A percentile compares a stretch with the other conserved stretches of the same genome.
Conservation (phyloP, 305 asterid genomes). For the Rubia peregrina region DNA sequence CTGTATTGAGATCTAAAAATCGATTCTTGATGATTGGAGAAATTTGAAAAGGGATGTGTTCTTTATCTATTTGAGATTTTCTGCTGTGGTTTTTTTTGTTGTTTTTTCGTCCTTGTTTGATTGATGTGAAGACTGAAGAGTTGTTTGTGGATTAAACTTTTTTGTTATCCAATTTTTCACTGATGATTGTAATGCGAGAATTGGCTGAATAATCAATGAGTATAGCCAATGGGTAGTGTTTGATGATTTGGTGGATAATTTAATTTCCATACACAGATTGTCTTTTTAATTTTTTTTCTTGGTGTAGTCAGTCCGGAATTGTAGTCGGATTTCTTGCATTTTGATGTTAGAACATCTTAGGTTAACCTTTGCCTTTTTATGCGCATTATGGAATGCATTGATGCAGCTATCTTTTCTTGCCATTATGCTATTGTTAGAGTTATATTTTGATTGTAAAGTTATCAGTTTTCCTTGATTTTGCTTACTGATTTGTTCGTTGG, state of each 20-base stretch:
- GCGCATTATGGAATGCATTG: neutral
- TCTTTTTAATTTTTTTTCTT: neutral
- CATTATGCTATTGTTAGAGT: neutral
- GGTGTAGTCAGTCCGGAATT: neutral
- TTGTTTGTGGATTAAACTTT: neutral
- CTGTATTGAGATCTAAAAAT: constrained; percentile 1
- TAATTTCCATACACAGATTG: neutral
- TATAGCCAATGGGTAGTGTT: neutral
- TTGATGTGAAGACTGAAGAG: neutral
- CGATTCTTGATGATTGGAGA: neutral
- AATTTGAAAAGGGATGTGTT: neutral
- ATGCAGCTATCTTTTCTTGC: neutral
- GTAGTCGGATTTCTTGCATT: neutral
- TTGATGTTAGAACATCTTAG: neutral
- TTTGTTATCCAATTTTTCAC: neutral
- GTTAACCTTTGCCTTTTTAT: neutral
- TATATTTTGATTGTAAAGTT: neutral
- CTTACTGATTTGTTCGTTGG: neutral
- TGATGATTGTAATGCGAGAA: constrained; percentile 1
- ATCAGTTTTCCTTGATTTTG: neutral
- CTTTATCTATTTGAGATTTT: neutral
- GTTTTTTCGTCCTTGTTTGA: neutral
- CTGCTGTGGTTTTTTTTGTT: neutral
- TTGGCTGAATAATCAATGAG: constrained; percentile 2
- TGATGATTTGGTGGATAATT: neutral